A percentile compares a stretch with the other conserved stretches of the same genome.
These are phyloP conservation scores for Plantago coronopus DNA, from an alignment of 305 asterid genomes.

Conservation along the genomic window DNA sequence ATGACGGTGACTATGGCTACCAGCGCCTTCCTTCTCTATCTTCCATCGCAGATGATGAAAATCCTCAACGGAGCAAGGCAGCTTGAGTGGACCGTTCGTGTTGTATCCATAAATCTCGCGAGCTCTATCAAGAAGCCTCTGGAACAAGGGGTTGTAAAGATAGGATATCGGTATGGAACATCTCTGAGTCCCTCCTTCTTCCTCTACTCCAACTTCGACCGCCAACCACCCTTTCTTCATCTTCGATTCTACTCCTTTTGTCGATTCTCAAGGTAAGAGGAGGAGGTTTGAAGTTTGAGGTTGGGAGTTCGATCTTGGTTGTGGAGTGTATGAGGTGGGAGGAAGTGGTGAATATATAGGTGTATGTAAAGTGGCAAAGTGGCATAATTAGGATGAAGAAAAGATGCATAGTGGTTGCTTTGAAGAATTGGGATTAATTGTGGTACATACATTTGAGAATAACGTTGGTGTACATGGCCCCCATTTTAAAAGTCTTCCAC, in stretches of 20 bases:
- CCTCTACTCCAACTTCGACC: constrained; percentile 39
- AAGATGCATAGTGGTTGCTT: not conserved
- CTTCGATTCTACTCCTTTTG: constrained; percentile 27
- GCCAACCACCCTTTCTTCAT: constrained; percentile 36
- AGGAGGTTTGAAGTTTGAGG: too few relatives aligned
- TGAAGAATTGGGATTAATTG: not conserved
- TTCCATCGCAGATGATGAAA: constrained; percentile 43
- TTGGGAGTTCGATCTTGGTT: not conserved
- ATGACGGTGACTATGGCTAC: constrained; percentile 11
- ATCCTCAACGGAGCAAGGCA: constrained; percentile 55
- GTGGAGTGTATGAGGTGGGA: not conserved
- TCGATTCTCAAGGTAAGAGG: too few relatives aligned
- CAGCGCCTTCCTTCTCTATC: constrained; percentile 36
- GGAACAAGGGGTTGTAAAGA: constrained; percentile 43
- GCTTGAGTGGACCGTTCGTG: constrained; percentile 38
- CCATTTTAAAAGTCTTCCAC: not conserved
- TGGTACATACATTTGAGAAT: not conserved
- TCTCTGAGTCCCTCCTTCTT: constrained; percentile 31
- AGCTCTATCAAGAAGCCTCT: constrained; percentile 41
- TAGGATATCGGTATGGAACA: constrained; percentile 45
- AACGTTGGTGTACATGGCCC: too few relatives aligned
- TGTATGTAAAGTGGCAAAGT: not conserved
- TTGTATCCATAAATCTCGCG: constrained; percentile 48
- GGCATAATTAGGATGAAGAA: too few relatives aligned
- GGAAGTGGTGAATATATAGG: not conserved